phyloP scores from a whole-genome alignment of 2,329 filamentous ascomycete genomes.

The Falciphora oryzae region DNA sequence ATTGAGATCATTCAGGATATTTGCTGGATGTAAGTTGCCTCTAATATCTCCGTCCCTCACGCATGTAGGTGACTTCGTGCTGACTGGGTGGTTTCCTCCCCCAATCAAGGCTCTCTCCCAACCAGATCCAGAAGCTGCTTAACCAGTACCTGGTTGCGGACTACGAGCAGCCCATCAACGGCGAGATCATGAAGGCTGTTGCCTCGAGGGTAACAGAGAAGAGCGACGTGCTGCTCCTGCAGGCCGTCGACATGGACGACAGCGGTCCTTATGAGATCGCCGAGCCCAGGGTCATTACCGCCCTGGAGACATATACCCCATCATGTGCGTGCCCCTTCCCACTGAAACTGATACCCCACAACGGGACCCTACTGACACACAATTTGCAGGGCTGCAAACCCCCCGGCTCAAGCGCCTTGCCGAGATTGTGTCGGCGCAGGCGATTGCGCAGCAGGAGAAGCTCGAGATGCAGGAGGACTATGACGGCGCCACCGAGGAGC shows the following conservation, averaged over 20 bases:
- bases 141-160: slow-evolving; percentile 98
- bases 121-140: slow-evolving; percentile 97
- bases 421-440: slow-evolving; percentile 97
- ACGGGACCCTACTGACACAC: neutral
- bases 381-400: slow-evolving; percentile 76
- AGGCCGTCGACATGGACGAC: slow-evolving; percentile 98
- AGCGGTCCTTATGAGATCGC: slow-evolving; percentile 98
- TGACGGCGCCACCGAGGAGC: slow-evolving; percentile 38
- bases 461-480: slow-evolving; percentile 49
- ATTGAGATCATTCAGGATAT: slow-evolving; percentile 99
- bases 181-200: slow-evolving; percentile 99
- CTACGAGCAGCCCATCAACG: slow-evolving; percentile 98
- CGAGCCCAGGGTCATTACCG: slow-evolving; percentile 91
- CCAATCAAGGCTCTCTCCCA: slow-evolving; percentile 74
- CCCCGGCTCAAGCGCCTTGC: slow-evolving; percentile 89
- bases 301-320: slow-evolving; percentile 94
- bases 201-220: slow-evolving; percentile 96
- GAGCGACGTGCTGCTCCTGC: slow-evolving; percentile 88
- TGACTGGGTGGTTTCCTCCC: slow-evolving; percentile 7
- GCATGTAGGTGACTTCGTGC: neutral
- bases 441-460: slow-evolving; percentile 91
- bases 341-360: neutral
- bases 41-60: neutral
- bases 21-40: slow-evolving; percentile 86
- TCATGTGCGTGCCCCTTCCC: slow-evolving; percentile 65